Conservation (phyloP, 192 early-diverging fungal genomes). For the Pecoramyces ruminantium region DNA sequence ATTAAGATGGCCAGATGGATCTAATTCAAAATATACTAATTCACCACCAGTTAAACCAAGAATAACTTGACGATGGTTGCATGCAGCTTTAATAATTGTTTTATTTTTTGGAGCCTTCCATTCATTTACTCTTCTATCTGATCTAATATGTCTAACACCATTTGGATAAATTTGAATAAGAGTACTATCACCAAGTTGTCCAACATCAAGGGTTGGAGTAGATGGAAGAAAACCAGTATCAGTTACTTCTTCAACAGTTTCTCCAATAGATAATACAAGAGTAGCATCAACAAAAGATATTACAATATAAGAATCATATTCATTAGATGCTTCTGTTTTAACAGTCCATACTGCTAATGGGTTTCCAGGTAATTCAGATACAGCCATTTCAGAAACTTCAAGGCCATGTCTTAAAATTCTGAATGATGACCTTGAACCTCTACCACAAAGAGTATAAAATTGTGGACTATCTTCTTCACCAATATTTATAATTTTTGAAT, state of each 20-base stretch:
- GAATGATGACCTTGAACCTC: slow-evolving; percentile 62
- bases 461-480: slow-evolving; percentile 85
- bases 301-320: slow-evolving; percentile 68
- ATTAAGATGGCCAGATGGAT: slow-evolving; percentile 61
- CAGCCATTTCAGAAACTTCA: slow-evolving; percentile 81
- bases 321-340: slow-evolving; percentile 22
- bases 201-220: slow-evolving; percentile 70
- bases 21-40: slow-evolving; percentile 85
- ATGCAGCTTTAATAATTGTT: slow-evolving; percentile 58
- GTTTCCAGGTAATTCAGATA: slow-evolving; percentile 79
- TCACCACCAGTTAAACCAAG: slow-evolving; percentile 72
- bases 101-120: slow-evolving; percentile 74
- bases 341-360: slow-evolving; percentile 83
- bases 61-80: slow-evolving; percentile 61
- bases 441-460: slow-evolving; percentile 77
- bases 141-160: slow-evolving; percentile 75
- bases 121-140: slow-evolving; percentile 77
- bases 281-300: slow-evolving; percentile 88
- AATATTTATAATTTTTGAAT: slow-evolving; percentile 72
- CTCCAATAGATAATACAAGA: slow-evolving; percentile 77
- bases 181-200: slow-evolving; percentile 69
- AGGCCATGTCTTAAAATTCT: slow-evolving; percentile 80
- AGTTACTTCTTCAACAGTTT: slow-evolving; percentile 78
- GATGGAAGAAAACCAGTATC: slow-evolving; percentile 75
- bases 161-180: slow-evolving; percentile 80